Conservation (phyloP, 148 eudicot species). For the Linanthus parryae region DNA sequence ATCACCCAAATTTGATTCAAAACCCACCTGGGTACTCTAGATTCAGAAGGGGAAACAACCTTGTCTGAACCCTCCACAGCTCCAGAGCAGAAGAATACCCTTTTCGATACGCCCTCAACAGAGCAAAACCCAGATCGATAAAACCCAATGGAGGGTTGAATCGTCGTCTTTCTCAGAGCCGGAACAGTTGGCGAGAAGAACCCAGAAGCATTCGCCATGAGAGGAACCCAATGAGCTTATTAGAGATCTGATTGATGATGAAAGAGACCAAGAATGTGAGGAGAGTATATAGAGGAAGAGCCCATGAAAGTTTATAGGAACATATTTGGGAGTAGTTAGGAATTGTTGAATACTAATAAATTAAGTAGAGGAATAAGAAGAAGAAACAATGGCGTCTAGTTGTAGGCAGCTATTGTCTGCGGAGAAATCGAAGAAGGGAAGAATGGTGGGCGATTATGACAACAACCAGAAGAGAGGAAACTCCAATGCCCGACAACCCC, state of each 20-base stretch:
- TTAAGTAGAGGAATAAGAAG: background rate
- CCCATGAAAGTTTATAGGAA: background rate
- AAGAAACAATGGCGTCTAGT: background rate
- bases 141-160: conserved; percentile 19
- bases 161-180: conserved; percentile 15
- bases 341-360: background rate
- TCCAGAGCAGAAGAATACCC: conserved; percentile 40
- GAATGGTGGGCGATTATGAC: conserved; percentile 10
- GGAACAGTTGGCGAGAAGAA: conserved; percentile 30
- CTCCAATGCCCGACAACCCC: conserved; percentile 2
- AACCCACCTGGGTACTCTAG: conserved; percentile 39
- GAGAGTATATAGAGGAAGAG: background rate
- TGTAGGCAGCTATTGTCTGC: background rate
- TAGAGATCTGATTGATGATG: conserved; percentile 14
- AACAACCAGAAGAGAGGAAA: conserved; percentile 8
- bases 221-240: background rate
- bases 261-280: conserved; percentile 1
- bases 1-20: background rate
- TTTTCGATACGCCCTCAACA: conserved; percentile 18
- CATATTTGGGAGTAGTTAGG: background rate
- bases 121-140: conserved; percentile 42
- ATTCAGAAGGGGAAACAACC: conserved; percentile 31
- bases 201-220: conserved; percentile 50
- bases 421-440: background rate
- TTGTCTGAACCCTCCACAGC: conserved; percentile 27